Evolutionary conservation across 225 moss, liverwort and hornwort genomes (phyloP), one percentile per base, ranked within the genome.

Genomic region (Pseudoscleropodium purum): DNA sequence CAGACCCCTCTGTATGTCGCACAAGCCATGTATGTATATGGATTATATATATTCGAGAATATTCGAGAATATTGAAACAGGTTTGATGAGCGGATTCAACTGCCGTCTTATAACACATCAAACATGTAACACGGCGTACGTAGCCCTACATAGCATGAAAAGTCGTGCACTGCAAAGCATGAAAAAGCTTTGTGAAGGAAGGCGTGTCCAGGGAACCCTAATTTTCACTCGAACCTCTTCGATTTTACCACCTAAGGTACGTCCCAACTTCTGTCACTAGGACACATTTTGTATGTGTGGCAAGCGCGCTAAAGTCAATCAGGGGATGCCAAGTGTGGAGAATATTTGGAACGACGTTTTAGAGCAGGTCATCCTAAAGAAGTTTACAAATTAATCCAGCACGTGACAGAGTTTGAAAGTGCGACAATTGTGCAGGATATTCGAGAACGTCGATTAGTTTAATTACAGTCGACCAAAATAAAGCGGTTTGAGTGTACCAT

Each of bases 401-500:
- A 57, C 26, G n/a, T 26, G 17, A 56, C 10, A 34, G 16, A 52
- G 52, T 18, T n/a, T n/a, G 39, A 47, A 31, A 34, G 34, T 64
- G 64, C 16, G 13, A 15, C 41, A 23, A 43, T 21, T 59, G 23
- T 59, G 23, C 59, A 59, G 59, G 23, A 17, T 66, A 31, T 33
- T 78, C 41, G 10, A 65, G 17, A 56, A 79, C 34, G 63, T 30
- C 11, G 12, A 75, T 36, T 45, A 43, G 26, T 43, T 47, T 47
- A 47, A 47, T 61, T 59, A 33, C 41, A 72, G 73, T 23, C 13
- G 47, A 75, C 36, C 19, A 81, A 60, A 59, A 19, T 8, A 4
- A 39, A 23, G 68, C 37, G 49, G n/a, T 82, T 81, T 30, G n/a
- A 12, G 62, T 8, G 51, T 88, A 98, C 97, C 96, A 96, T 96